Conservation (phyloP, 352 stramenopile species). For the Thalassiosira livingstoniorum region DNA sequence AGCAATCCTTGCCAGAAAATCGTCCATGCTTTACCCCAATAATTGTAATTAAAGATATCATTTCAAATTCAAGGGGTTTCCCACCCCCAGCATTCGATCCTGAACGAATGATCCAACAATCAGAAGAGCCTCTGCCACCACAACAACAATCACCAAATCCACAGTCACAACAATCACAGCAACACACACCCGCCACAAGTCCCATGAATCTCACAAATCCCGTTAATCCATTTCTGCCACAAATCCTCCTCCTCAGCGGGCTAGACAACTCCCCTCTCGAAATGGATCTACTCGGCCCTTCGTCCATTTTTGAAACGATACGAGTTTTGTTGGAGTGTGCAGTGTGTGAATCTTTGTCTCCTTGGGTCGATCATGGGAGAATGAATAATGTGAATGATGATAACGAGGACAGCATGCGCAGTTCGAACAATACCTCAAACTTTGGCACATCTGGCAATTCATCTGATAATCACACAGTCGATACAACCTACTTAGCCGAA, state of each 20-base stretch:
- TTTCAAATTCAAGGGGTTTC: conserved; percentile 16
- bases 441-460: no score
- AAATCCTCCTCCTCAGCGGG: conserved; percentile 29
- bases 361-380: not conserved
- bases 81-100: not conserved
- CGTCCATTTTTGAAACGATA: conserved; percentile 48
- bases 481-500: not conserved
- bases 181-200: not conserved
- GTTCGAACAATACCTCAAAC: no score
- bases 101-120: not conserved
- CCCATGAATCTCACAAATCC: no score
- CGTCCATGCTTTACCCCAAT: conserved; percentile 36
- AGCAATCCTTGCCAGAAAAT: not conserved
- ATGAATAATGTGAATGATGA: not conserved
- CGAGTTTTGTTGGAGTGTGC: conserved; percentile 66
- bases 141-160: not conserved
- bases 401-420: no score
- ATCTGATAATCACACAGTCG: no score
- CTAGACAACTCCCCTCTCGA: conserved; percentile 15
- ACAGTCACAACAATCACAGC: not conserved
- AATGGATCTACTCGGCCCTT: conserved; percentile 26
- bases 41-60: conserved; percentile 28
- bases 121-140: not conserved
- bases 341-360: conserved; percentile 62
- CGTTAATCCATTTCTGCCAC: not conserved